Base-by-base conservation (phyloP, 805 yeast genomes). In the Nakazawaea pomicola region DNA sequence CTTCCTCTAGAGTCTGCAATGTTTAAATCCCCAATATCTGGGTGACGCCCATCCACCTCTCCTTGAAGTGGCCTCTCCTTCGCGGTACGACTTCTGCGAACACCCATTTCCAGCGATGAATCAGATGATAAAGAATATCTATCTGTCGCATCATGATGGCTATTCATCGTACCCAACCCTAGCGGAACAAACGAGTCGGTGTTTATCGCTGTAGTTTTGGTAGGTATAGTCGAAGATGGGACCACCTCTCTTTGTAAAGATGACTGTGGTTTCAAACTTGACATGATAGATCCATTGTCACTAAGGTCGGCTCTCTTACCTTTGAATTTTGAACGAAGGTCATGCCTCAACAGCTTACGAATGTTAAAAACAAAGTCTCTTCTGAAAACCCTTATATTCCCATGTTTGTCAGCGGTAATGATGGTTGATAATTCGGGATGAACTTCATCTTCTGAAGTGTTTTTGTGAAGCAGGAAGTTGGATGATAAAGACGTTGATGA, bases 401-500 rank as follows among this genome's bases (percentile, higher is more conserved):
- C 96, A 17, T 66, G 60, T 42, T 74, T 75, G 58, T 89, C 97
- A 0, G 91, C 78, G 1, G 93, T 80, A 2, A 89, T 80, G 12
- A 88, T 74, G 33, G 88, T 80, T 1, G 62, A 52, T 1, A 61
- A 50, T 7, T 62, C 54, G 23, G 61, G 52, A 43, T 69, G 66
- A 5, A 70, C 68, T 9, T 52, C 49, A 28, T 53, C 47, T 3
- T 43, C 41, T 20, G 32, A 37, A 11, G 33, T 39, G 10, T 28
- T 35, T 24, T 23, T 29, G n/a, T 24, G 37, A 36, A 25, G 27
- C 10, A 15, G 25, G 10, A 17, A 17, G 11, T 17, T 25, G 9
- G 29, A 24, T 17, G 35, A 17, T 24, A 34, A 20, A 3, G 40
- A 29, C 5, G 28, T 31, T 16, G 29, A 19, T 16, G 33, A 29